These are phyloP conservation scores for Blastocladiella emersonii DNA, from an alignment of 371 early-diverging fungal species.

Conservation along the genomic window DNA sequence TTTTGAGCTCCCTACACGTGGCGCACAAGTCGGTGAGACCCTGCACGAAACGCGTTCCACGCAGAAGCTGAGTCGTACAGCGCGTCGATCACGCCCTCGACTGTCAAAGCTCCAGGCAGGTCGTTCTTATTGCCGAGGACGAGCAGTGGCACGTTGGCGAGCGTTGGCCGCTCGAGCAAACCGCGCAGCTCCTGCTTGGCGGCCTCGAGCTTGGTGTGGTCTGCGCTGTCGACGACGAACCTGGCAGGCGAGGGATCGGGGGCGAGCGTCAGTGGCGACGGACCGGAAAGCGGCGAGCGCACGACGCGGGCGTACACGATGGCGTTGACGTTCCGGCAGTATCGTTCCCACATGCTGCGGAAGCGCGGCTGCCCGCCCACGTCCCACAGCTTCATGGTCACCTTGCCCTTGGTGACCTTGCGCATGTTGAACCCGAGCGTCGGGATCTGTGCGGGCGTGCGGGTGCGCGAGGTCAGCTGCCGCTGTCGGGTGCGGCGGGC, in stretches of 20 bases:
- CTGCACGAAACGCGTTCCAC: no score
- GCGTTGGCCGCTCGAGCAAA: slow-evolving; percentile 77
- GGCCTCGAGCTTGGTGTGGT: slow-evolving; percentile 78
- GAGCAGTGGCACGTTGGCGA: slow-evolving; percentile 85
- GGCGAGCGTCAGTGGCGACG: background rate
- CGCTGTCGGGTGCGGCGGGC: no score
- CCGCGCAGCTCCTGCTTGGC: slow-evolving; percentile 82
- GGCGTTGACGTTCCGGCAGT: slow-evolving; percentile 83
- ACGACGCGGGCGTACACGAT: slow-evolving; percentile 66
- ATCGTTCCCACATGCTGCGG: slow-evolving; percentile 70
- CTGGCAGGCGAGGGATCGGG: slow-evolving; percentile 25
- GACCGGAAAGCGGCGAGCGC: background rate
- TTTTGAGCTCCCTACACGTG: background rate
- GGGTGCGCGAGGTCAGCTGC: no score
- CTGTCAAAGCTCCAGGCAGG: slow-evolving; percentile 72
- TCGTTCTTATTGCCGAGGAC: slow-evolving; percentile 99
- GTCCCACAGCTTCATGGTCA: slow-evolving; percentile 98
- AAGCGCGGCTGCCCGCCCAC: slow-evolving; percentile 89
- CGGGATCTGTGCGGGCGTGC: slow-evolving; percentile 84
- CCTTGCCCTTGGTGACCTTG: slow-evolving; percentile 79
- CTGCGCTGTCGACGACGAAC: slow-evolving; percentile 92
- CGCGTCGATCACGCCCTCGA: slow-evolving; percentile 81
- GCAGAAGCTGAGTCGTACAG: slow-evolving; percentile 42
- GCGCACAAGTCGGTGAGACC: slow-evolving; percentile 8
- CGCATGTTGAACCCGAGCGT: slow-evolving; percentile 98